phyloP scores from a whole-genome alignment of 2,329 filamentous ascomycete species.

The Zalaria obscura region DNA sequence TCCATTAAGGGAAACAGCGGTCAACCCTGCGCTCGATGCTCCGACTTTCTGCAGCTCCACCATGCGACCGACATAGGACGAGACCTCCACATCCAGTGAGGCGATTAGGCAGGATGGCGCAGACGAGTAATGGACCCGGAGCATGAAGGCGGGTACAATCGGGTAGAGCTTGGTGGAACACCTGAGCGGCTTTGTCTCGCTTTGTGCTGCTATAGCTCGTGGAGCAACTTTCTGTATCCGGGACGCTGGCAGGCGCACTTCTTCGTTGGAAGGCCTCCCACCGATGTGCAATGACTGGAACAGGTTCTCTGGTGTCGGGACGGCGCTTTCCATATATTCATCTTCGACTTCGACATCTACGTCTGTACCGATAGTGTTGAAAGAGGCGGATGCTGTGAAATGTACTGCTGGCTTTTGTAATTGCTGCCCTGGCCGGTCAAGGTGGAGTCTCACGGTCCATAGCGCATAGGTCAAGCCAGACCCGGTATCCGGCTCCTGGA shows the following conservation, averaged over 20 bases:
- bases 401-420: constrained; percentile 50
- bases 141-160: constrained; percentile 45
- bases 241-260: constrained; percentile 54
- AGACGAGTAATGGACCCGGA: constrained; percentile 56
- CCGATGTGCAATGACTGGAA: constrained; percentile 57
- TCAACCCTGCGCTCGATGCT: constrained; percentile 42
- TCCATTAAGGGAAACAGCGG: constrained; percentile 42
- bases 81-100: constrained; percentile 61
- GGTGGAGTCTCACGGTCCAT: constrained; percentile 23
- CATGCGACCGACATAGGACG: constrained; percentile 53
- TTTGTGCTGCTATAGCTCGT: constrained; percentile 42
- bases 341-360: constrained; percentile 30
- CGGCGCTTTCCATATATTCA: constrained; percentile 55
- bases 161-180: constrained; percentile 44
- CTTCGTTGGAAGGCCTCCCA: constrained; percentile 44
- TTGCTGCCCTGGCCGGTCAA: constrained; percentile 38
- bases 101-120: constrained; percentile 43
- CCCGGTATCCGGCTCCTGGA: constrained; percentile 13
- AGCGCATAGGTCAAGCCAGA: constrained; percentile 19
- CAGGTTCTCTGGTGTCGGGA: constrained; percentile 55
- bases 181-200: constrained; percentile 47
- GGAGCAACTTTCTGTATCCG: constrained; percentile 60
- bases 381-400: constrained; percentile 40
- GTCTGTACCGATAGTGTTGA: constrained; percentile 39
- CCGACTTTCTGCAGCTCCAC: constrained; percentile 45